A percentile compares a stretch with the other conserved stretches of the same genome.
These are phyloP conservation scores for Globisporangium camurandrum DNA, from an alignment of 352 stramenopile species.

Conservation along the genomic window DNA sequence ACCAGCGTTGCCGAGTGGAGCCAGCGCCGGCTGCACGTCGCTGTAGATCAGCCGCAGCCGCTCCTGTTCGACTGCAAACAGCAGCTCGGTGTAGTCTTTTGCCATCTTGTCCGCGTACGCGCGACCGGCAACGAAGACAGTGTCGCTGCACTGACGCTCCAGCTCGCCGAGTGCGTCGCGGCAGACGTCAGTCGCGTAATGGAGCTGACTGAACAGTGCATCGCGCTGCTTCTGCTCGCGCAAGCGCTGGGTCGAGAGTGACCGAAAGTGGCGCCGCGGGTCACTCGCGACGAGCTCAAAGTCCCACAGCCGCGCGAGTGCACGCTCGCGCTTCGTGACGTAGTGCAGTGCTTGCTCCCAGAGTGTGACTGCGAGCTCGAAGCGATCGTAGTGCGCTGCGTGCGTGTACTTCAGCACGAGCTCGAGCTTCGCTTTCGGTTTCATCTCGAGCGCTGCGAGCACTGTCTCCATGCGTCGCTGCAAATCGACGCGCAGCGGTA, in stretches of 20 bases:
- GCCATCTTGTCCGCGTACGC: conserved; percentile 63
- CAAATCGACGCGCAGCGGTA: conserved; percentile 48
- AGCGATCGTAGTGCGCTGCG: conserved; percentile 43
- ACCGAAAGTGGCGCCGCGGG: conserved; percentile 57
- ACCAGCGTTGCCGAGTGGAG: neutral
- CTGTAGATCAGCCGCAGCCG: conserved; percentile 55
- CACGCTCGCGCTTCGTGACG: conserved; percentile 32
- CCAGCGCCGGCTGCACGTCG: conserved; percentile 12
- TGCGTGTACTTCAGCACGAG: conserved; percentile 79
- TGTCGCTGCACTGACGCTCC: conserved; percentile 31
- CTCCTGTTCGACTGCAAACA: conserved; percentile 69
- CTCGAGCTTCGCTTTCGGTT: conserved; percentile 45
- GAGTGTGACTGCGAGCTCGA: conserved; percentile 47
- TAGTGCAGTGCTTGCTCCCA: conserved; percentile 46
- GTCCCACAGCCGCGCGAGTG: conserved; percentile 29
- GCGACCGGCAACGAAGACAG: conserved; percentile 29
- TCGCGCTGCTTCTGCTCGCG: conserved; percentile 64
- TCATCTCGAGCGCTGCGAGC: conserved; percentile 33
- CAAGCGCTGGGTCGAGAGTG: conserved; percentile 54
- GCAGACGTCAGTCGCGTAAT: conserved; percentile 37
- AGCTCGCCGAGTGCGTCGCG: conserved; percentile 41
- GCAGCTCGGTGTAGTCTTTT: conserved; percentile 67
- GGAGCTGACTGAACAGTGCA: conserved; percentile 43
- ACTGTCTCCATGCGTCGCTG: conserved; percentile 56
- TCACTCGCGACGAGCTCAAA: conserved; percentile 64